phyloP scores from a whole-genome alignment of 768 basidiomycete species.

The Vararia minispora region DNA sequence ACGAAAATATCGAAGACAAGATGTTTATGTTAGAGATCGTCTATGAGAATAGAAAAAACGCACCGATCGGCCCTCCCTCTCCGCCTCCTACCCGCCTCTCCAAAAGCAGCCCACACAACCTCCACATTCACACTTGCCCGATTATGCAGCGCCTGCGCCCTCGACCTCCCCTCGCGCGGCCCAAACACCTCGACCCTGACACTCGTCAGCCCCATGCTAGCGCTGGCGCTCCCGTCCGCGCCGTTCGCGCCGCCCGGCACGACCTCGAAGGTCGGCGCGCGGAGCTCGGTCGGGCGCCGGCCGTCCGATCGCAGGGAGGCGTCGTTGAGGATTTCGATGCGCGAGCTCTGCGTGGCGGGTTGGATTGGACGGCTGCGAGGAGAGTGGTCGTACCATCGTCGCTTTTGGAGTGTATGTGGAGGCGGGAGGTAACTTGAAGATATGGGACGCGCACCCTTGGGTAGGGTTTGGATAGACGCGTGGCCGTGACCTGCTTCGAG shows the following conservation, averaged over 20 bases:
- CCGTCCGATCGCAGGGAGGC: conserved; percentile 89
- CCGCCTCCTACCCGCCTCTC: conserved; percentile 68
- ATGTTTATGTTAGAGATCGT: conserved; percentile 3
- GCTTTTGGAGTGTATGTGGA: not conserved
- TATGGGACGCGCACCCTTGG: too few species aligned
- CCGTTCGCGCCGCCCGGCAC: conserved; percentile 56
- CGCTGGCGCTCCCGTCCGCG: conserved; percentile 77
- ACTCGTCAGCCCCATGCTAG: conserved; percentile 85
- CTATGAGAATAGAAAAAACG: conserved; percentile 20
- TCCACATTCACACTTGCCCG: conserved; percentile 86
- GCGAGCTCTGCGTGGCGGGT: conserved; percentile 27
- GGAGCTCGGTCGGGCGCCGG: conserved; percentile 83
- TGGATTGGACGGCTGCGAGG: not conserved
- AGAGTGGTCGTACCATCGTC: conserved; percentile 6
- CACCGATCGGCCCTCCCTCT: conserved; percentile 82
- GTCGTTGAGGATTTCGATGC: conserved; percentile 71
- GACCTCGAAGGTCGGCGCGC: conserved; percentile 71
- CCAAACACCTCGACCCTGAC: conserved; percentile 86
- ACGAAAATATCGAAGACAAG: not conserved
- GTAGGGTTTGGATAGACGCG: too few species aligned
- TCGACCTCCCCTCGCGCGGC: conserved; percentile 77
- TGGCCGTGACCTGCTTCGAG: too few species aligned
- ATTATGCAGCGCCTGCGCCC: conserved; percentile 76
- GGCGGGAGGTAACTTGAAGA: too few species aligned
- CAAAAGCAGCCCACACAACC: conserved; percentile 78